These are phyloP conservation scores for Thelonectria discophora DNA, from an alignment of 2,329 filamentous ascomycete species.

Conservation along the genomic window DNA sequence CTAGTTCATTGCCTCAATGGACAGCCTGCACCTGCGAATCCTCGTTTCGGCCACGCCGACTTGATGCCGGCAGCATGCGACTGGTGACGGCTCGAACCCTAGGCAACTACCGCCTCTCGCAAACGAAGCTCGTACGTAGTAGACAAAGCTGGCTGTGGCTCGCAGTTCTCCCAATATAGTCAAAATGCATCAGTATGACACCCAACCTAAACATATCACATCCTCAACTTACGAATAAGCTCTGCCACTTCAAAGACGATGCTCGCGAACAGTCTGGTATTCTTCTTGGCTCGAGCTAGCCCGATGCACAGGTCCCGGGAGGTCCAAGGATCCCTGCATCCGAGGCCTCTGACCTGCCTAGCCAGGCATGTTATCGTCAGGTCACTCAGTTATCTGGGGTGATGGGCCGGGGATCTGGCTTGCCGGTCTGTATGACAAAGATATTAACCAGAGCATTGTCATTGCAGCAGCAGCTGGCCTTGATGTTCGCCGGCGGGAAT, in stretches of 20 bases:
- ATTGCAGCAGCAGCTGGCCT: neutral
- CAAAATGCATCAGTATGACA: neutral
- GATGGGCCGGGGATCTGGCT: constrained; percentile 5
- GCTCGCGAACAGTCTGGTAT: neutral
- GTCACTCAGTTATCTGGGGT: constrained; percentile 17
- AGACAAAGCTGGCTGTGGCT: too few species aligned
- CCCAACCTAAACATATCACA: neutral
- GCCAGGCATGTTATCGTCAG: constrained; percentile 5
- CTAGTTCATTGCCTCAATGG: neutral
- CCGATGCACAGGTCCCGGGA: neutral
- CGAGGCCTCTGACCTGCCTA: constrained; percentile 20
- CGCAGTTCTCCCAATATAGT: neutral
- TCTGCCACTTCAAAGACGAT: neutral
- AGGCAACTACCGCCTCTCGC: too few species aligned
- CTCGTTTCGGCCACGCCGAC: too few species aligned
- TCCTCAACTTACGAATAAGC: constrained; percentile 1
- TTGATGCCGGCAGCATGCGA: too few species aligned
- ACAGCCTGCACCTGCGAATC: too few species aligned
- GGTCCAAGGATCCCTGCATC: neutral
- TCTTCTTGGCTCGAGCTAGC: constrained; percentile 7
- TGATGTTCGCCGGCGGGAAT: neutral
- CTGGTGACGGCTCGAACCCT: too few species aligned
- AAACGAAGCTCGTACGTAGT: too few species aligned
- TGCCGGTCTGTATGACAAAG: constrained; percentile 2
- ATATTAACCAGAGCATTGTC: neutral